Conservation (phyloP, 306 rosid genomes). For the Cajanus cajan region DNA sequence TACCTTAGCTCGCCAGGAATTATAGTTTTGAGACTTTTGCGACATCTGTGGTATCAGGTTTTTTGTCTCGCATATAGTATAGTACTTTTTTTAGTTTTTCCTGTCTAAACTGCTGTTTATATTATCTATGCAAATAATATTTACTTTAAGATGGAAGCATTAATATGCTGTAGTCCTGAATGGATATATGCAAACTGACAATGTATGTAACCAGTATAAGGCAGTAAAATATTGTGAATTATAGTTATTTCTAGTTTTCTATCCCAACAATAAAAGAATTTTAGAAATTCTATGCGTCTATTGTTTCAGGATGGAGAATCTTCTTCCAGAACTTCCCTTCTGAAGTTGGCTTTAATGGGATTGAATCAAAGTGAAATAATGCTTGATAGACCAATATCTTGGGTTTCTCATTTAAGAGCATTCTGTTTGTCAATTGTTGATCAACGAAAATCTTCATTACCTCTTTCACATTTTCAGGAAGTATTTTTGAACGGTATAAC, state of each 20-base stretch:
- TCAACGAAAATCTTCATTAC: slow-evolving; percentile 57
- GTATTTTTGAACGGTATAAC: slow-evolving; percentile 62
- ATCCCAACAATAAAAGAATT: background rate
- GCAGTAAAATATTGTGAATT: background rate
- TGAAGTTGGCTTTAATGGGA: slow-evolving; percentile 47
- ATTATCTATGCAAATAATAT: background rate
- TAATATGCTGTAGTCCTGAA: slow-evolving; percentile 23
- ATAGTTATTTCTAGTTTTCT: slow-evolving; percentile 14
- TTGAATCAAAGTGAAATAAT: slow-evolving; percentile 39
- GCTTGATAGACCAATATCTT: slow-evolving; percentile 45
- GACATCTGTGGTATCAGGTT: slow-evolving; percentile 77
- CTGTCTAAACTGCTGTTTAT: slow-evolving; percentile 5
- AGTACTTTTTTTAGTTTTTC: background rate
- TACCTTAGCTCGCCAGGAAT: slow-evolving; percentile 68
- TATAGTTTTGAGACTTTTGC: slow-evolving; percentile 60
- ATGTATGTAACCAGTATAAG: background rate
- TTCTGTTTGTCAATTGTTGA: slow-evolving; percentile 62
- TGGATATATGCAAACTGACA: slow-evolving; percentile 12
- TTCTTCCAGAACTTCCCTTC: slow-evolving; percentile 46
- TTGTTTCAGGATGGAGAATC: slow-evolving; percentile 65
- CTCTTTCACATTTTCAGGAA: slow-evolving; percentile 61
- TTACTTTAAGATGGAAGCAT: slow-evolving; percentile 1
- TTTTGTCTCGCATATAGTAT: slow-evolving; percentile 23
- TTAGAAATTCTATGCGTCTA: slow-evolving; percentile 25
- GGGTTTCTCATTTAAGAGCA: slow-evolving; percentile 66